phyloP scores from a whole-genome alignment of 768 basidiomycete genomes.

The Boletus rubescentipes region DNA sequence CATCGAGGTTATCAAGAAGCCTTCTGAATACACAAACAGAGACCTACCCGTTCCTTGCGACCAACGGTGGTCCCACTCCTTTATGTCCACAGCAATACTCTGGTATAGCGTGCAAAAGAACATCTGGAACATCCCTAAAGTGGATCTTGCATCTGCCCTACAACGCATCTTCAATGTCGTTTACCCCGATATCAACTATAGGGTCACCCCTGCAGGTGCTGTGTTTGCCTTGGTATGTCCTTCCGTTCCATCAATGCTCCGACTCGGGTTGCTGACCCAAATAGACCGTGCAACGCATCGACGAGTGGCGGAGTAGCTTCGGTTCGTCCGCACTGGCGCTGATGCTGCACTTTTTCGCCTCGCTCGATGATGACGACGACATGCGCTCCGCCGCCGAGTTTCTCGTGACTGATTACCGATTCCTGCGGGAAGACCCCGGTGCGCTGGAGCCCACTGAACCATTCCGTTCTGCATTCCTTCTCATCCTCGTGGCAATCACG shows the following conservation, averaged over 20 bases:
- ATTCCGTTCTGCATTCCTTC: background rate
- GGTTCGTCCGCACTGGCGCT: conserved; percentile 2
- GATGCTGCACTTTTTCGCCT: conserved; percentile 1
- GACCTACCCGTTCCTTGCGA: conserved; percentile 4
- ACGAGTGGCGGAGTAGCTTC: background rate
- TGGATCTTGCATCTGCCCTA: background rate
- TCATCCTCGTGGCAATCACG: background rate
- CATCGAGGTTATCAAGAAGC: background rate
- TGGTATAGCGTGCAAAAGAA: conserved; percentile 3
- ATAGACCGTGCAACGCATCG: background rate
- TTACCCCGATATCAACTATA: background rate
- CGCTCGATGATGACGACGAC: background rate
- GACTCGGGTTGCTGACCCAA: background rate
- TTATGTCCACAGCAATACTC: conserved; percentile 5
- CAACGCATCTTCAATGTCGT: conserved; percentile 3
- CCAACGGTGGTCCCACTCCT: conserved; percentile 1
- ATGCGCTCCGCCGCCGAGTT: background rate
- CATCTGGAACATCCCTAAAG: background rate
- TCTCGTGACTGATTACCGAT: conserved; percentile 1
- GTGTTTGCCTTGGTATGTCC: background rate
- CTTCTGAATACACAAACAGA: background rate
- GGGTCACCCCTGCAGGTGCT: background rate
- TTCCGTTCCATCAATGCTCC: background rate
- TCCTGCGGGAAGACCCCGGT: conserved; percentile 1
- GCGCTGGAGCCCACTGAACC: background rate